Conservation (phyloP, 2,329 filamentous ascomycete genomes). For the Ascomycota sp. region DNA sequence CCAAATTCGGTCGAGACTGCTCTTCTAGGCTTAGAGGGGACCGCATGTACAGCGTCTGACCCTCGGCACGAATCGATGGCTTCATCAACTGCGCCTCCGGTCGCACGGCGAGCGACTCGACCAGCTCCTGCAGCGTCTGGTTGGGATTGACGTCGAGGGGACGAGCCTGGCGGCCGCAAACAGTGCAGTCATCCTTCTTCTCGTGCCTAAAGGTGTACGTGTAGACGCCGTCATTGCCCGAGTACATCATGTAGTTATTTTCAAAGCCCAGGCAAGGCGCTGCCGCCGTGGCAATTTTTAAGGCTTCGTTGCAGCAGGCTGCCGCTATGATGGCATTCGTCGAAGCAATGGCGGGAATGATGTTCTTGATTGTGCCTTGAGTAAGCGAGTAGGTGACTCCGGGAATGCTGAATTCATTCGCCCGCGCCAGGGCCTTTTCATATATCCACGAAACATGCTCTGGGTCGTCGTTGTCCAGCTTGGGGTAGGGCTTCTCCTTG, state of each 20-base stretch:
- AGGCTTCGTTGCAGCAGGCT: constrained; percentile 86
- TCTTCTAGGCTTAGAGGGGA: constrained; percentile 63
- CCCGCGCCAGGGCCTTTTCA: constrained; percentile 60
- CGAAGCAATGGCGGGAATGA: constrained; percentile 93
- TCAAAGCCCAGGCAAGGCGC: constrained; percentile 62
- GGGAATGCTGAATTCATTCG: constrained; percentile 70
- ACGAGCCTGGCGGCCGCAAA: constrained; percentile 70
- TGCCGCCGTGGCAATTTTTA: constrained; percentile 74
- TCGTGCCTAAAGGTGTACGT: constrained; percentile 95
- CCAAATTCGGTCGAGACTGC: constrained; percentile 65
- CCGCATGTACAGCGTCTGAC: constrained; percentile 80
- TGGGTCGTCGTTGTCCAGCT: constrained; percentile 85
- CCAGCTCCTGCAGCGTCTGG: constrained; percentile 60
- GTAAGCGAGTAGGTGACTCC: constrained; percentile 92
- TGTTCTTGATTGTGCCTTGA: constrained; percentile 97
- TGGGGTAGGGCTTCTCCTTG: constrained; percentile 59
- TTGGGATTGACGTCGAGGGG: constrained; percentile 51
- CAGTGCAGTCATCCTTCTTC: constrained; percentile 84
- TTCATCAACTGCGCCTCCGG: constrained; percentile 89
- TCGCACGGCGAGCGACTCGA: constrained; percentile 63
- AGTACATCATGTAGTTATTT: constrained; percentile 99
- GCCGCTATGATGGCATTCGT: constrained; percentile 95
- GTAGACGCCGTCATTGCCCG: constrained; percentile 85
- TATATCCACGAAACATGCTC: constrained; percentile 97
- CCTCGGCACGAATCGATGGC: constrained; percentile 60